phyloP scores from a whole-genome alignment of 805 yeast species.

The Metschnikowia proteae region DNA sequence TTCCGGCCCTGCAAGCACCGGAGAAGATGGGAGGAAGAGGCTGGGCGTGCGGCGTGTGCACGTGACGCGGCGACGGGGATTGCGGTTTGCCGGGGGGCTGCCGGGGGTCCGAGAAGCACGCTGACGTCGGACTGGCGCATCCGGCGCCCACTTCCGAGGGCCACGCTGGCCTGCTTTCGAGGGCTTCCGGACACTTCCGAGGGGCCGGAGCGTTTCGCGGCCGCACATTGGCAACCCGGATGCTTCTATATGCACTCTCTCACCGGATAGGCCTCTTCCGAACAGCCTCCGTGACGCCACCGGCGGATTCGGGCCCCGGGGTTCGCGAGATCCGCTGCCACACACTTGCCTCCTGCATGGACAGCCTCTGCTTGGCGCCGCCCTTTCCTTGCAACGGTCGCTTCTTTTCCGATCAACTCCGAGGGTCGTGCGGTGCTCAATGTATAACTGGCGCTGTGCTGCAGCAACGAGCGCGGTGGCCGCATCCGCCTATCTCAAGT shows the following conservation, averaged over 20 bases:
- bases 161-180: not conserved
- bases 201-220: slow-evolving; percentile 1
- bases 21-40: not conserved
- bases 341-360: too few species aligned
- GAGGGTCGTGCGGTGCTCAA: not conserved
- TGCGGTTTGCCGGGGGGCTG: too few species aligned
- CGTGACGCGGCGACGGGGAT: too few species aligned
- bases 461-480: too few species aligned
- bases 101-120: too few species aligned
- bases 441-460: too few species aligned
- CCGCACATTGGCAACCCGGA: not conserved
- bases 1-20: not conserved
- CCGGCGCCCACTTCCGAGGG: not conserved
- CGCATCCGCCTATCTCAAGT: too few species aligned
- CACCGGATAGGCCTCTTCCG: not conserved
- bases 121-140: too few species aligned
- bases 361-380: too few species aligned
- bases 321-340: too few species aligned
- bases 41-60: too few species aligned
- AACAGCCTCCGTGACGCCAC: not conserved
- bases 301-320: not conserved
- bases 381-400: not conserved
- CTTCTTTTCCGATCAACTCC: not conserved
- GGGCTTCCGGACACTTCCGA: not conserved
- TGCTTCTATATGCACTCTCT: not conserved